These are phyloP conservation scores for Mycothermus thermophilus DNA, from an alignment of 495 filamentous ascomycete genomes.

Conservation along the genomic window DNA sequence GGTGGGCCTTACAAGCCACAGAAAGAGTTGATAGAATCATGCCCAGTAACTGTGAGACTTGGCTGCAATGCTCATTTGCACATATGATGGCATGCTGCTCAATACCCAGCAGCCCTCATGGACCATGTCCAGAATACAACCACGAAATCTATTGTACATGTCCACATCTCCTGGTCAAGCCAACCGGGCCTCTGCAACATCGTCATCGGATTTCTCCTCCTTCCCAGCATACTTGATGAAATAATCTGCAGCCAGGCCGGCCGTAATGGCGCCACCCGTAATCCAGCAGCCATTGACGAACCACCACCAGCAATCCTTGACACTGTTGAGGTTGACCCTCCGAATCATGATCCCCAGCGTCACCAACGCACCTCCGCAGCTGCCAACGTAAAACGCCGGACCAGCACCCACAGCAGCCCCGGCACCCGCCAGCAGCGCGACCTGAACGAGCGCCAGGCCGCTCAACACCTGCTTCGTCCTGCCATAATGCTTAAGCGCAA, in stretches of 20 bases:
- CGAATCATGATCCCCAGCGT: constrained; percentile 79
- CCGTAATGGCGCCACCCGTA: constrained; percentile 39
- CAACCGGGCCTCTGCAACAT: constrained; percentile 9
- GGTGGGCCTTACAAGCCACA: too few species aligned
- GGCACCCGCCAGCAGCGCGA: constrained; percentile 65
- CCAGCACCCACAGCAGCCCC: constrained; percentile 62
- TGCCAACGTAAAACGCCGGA: constrained; percentile 71
- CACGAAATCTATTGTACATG: too few species aligned
- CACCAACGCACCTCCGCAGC: constrained; percentile 66
- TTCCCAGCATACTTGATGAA: constrained; percentile 25
- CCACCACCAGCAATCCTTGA: constrained; percentile 93
- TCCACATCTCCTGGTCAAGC: too few species aligned
- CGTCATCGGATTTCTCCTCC: constrained; percentile 4
- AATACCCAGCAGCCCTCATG: too few species aligned
- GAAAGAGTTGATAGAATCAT: too few species aligned
- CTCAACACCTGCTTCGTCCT: constrained; percentile 78
- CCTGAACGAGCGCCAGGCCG: constrained; percentile 58
- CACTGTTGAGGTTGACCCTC: constrained; percentile 70
- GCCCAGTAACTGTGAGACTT: too few species aligned
- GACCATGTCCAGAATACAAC: too few species aligned
- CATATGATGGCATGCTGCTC: too few species aligned
- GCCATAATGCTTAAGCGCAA: constrained; percentile 74
- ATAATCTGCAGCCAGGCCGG: constrained; percentile 39
- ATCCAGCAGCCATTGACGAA: constrained; percentile 54
- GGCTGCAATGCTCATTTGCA: too few species aligned